Conservation (phyloP, 1,284 basidiomycete genomes). For the Neolentinus lepideus region DNA sequence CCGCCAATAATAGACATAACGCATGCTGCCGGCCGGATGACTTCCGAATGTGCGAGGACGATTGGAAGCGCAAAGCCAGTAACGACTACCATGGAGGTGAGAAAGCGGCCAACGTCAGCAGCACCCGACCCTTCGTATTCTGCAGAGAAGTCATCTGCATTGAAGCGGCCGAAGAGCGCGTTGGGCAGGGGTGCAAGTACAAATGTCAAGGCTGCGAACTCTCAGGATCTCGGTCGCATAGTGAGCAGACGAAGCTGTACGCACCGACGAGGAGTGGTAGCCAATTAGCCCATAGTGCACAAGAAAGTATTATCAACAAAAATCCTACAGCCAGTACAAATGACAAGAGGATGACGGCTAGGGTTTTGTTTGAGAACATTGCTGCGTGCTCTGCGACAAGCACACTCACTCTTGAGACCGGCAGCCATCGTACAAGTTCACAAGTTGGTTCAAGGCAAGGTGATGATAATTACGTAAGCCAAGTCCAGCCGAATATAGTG, state of each 20-base stretch:
- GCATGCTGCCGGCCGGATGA: conserved; percentile 83
- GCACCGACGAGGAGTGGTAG: conserved; percentile 92
- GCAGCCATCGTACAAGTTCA: conserved; percentile 1
- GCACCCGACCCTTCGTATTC: conserved; percentile 57
- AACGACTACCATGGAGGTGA: conserved; percentile 86
- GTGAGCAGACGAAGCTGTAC: conserved; percentile 23
- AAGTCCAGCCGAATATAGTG: neutral
- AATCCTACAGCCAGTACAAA: conserved; percentile 97
- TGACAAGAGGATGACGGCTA: conserved; percentile 90
- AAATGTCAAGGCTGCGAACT: conserved; percentile 80
- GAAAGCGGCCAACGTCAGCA: conserved; percentile 83
- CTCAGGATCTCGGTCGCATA: neutral
- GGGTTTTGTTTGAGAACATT: conserved; percentile 3
- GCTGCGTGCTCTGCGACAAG: neutral
- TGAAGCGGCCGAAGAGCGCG: conserved; percentile 81
- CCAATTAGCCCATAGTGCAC: conserved; percentile 97
- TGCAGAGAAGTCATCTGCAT: conserved; percentile 76
- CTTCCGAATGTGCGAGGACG: conserved; percentile 85
- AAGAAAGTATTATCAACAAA: conserved; percentile 95
- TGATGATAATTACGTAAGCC: conserved; percentile 1
- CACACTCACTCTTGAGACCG: conserved; percentile 1
- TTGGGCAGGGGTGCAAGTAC: conserved; percentile 96
- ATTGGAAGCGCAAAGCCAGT: conserved; percentile 93
- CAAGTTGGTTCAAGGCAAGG: neutral
- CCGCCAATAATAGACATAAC: conserved; percentile 95